Conservation (phyloP, 768 basidiomycete species). For the Cystoderma amianthinum region DNA sequence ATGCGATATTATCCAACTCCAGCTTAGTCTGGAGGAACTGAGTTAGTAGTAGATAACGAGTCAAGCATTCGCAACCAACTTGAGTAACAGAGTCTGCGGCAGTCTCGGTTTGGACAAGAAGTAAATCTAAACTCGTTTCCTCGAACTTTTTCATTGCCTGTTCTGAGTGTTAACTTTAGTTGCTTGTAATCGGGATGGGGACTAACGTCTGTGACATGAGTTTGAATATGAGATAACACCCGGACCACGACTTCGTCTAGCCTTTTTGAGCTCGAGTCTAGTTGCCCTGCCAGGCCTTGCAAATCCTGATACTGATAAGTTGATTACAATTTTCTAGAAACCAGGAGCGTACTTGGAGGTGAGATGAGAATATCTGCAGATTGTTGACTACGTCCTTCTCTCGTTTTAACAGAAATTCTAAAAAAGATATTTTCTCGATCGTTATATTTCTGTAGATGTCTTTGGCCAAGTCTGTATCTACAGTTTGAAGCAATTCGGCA, state of each 20-base stretch:
- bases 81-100: not conserved
- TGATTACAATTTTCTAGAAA: constrained; percentile 7
- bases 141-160: not conserved
- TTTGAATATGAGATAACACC: not conserved
- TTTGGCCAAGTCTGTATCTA: constrained; percentile 45
- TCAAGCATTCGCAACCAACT: not conserved
- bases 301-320: constrained; percentile 16
- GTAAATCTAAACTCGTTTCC: not conserved
- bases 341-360: constrained; percentile 14
- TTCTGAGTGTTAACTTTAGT: not conserved
- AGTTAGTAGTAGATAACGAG: not conserved
- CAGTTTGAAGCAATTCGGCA: constrained; percentile 1
- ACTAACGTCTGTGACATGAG: not conserved
- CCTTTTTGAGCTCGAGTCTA: constrained; percentile 4
- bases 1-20: not conserved
- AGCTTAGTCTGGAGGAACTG: not conserved
- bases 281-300: constrained; percentile 10
- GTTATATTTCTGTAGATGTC: constrained; percentile 65
- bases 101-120: not conserved
- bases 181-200: not conserved
- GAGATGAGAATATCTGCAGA: constrained; percentile 20
- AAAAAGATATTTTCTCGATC: constrained; percentile 43
- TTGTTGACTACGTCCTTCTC: constrained; percentile 27
- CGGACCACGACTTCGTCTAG: not conserved
- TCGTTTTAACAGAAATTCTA: constrained; percentile 36